These are phyloP conservation scores for Trichoderma atroviride DNA, from an alignment of 2,329 filamentous ascomycete genomes.

Conservation along the genomic window DNA sequence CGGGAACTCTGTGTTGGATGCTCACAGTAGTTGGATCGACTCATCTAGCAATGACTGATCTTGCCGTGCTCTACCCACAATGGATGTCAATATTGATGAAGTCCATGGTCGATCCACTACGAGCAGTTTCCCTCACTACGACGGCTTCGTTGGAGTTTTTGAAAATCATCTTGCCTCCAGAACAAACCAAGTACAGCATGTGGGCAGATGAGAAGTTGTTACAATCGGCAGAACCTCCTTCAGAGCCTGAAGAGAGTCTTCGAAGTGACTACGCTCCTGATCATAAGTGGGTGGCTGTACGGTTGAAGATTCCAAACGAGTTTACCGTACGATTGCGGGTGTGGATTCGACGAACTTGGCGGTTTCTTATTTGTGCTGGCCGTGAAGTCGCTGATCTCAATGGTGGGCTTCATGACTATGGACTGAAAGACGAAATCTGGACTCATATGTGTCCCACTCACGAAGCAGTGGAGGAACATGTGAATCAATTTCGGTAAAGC, in stretches of 20 bases:
- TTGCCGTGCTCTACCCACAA: slow-evolving; percentile 64
- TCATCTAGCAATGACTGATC: slow-evolving; percentile 68
- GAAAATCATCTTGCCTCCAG: slow-evolving; percentile 51
- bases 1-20: slow-evolving; percentile 53
- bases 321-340: slow-evolving; percentile 53
- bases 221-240: slow-evolving; percentile 43
- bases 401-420: slow-evolving; percentile 31
- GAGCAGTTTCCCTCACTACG: slow-evolving; percentile 66
- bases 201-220: slow-evolving; percentile 59
- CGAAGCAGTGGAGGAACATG: slow-evolving; percentile 13
- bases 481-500: slow-evolving; percentile 17
- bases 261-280: slow-evolving; percentile 57
- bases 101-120: slow-evolving; percentile 62
- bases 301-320: slow-evolving; percentile 62
- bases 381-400: slow-evolving; percentile 26
- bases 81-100: slow-evolving; percentile 62
- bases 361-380: slow-evolving; percentile 18
- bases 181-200: slow-evolving; percentile 52
- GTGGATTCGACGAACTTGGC: slow-evolving; percentile 44
- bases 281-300: slow-evolving; percentile 60
- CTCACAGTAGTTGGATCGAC: slow-evolving; percentile 61
- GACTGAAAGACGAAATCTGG: slow-evolving; percentile 33
- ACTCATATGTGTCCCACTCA: slow-evolving; percentile 31
- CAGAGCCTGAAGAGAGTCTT: slow-evolving; percentile 47
- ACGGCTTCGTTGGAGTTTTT: slow-evolving; percentile 66